phyloP scores from a whole-genome alignment of 2,329 filamentous ascomycete genomes.

The Aureobasidium uvarum region DNA sequence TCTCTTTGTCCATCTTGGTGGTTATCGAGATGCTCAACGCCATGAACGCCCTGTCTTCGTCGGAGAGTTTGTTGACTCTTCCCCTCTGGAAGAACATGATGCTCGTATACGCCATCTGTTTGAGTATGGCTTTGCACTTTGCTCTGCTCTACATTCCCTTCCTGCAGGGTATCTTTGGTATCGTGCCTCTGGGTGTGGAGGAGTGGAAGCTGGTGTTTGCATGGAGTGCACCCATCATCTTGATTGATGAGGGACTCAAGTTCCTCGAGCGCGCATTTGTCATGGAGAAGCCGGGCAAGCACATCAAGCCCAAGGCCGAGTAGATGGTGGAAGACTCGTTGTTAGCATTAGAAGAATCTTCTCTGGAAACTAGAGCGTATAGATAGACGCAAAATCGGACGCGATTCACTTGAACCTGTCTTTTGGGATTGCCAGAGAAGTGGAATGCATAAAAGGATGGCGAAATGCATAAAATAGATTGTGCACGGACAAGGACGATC shows the following conservation, averaged over 20 bases:
- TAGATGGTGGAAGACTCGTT: slow-evolving; percentile 1
- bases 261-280: slow-evolving; percentile 58
- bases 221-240: slow-evolving; percentile 86
- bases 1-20: slow-evolving; percentile 86
- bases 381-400: background rate
- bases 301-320: slow-evolving; percentile 27
- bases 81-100: slow-evolving; percentile 99
- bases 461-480: background rate
- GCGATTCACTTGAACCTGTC: background rate
- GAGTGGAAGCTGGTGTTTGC: slow-evolving; percentile 91
- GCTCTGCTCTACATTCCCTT: slow-evolving; percentile 88
- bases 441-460: background rate
- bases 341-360: background rate
- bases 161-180: slow-evolving; percentile 84
- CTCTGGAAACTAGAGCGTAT: slow-evolving; percentile 2
- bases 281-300: slow-evolving; percentile 33
- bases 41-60: slow-evolving; percentile 95
- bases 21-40: slow-evolving; percentile 99
- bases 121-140: slow-evolving; percentile 96
- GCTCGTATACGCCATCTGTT: slow-evolving; percentile 86
- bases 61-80: slow-evolving; percentile 87
- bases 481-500: slow-evolving; percentile 5
- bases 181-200: slow-evolving; percentile 75
- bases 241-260: slow-evolving; percentile 85
- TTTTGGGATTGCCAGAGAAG: background rate